These are phyloP conservation scores for Clonostachys solani DNA, from an alignment of 2,329 filamentous ascomycete species.

Conservation along the genomic window DNA sequence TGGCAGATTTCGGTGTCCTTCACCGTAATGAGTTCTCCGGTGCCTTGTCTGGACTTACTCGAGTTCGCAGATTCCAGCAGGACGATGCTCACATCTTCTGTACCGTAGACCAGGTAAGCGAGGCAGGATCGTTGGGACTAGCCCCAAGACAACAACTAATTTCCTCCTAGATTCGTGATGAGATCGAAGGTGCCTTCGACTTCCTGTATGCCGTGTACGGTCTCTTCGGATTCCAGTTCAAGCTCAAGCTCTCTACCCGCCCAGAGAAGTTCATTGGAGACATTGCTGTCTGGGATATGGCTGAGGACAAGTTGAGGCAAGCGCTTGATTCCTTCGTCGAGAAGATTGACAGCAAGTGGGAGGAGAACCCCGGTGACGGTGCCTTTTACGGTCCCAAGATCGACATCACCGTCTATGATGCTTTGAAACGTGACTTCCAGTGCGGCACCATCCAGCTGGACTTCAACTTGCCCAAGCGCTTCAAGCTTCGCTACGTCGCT, in stretches of 20 bases:
- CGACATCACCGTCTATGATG: slow-evolving; percentile 91
- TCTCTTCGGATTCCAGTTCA: slow-evolving; percentile 66
- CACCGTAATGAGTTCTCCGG: slow-evolving; percentile 96
- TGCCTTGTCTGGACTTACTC: slow-evolving; percentile 82
- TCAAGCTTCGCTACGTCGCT: slow-evolving; percentile 41
- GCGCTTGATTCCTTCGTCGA: slow-evolving; percentile 74
- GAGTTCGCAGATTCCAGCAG: slow-evolving; percentile 91
- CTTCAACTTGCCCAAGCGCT: slow-evolving; percentile 63
- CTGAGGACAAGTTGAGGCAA: slow-evolving; percentile 74
- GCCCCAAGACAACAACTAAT: neutral
- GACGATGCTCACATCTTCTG: slow-evolving; percentile 98
- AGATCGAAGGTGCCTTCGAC: slow-evolving; percentile 78
- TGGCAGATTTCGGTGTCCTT: slow-evolving; percentile 93
- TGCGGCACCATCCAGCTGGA: slow-evolving; percentile 86
- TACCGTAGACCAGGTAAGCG: slow-evolving; percentile 29
- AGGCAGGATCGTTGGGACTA: neutral
- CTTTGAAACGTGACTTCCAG: slow-evolving; percentile 62
- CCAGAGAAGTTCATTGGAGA: slow-evolving; percentile 86
- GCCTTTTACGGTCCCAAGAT: slow-evolving; percentile 99
- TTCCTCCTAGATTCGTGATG: slow-evolving; percentile 23
- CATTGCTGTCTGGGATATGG: slow-evolving; percentile 81
- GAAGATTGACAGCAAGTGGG: slow-evolving; percentile 65
- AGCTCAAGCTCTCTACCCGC: slow-evolving; percentile 88
- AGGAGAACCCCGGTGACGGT: slow-evolving; percentile 89
- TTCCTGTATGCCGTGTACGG: slow-evolving; percentile 75